phyloP scores from a whole-genome alignment of 306 rosid genomes.

The Begonia loranthoides region DNA sequence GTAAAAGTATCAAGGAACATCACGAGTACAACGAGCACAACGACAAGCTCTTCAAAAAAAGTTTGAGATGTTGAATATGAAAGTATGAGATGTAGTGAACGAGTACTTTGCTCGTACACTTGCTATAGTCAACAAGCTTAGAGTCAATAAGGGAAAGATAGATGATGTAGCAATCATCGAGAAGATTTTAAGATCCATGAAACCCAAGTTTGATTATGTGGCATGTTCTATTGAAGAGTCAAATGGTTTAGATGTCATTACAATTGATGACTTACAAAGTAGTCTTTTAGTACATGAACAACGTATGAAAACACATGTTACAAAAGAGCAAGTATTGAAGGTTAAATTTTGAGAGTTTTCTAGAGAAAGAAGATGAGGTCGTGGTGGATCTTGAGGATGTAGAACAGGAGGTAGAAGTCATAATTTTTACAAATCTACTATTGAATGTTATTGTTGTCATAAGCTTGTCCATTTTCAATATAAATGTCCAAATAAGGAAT shows the following conservation, averaged over 20 bases:
- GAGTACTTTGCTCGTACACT: no score
- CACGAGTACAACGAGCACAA: no score
- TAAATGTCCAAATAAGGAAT: neutral
- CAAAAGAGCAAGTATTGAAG: neutral
- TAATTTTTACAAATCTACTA: neutral
- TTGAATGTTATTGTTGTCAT: no score
- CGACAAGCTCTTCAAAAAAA: no score
- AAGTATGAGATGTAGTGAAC: no score
- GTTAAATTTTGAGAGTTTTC: neutral
- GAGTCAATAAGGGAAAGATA: no score
- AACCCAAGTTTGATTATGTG: neutral
- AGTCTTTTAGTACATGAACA: neutral
- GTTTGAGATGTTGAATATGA: no score
- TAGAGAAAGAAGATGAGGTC: neutral
- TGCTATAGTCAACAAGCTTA: no score
- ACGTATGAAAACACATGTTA: no score
- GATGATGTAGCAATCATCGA: no score
- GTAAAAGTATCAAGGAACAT: no score
- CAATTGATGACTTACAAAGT: neutral
- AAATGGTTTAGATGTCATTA: neutral
- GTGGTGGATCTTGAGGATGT: neutral
- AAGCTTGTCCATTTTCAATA: neutral
- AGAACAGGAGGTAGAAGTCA: neutral
- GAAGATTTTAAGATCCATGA: neutral
- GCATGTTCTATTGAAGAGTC: neutral